Conservation (phyloP, 331 rosid genomes). For the Stylosanthes scabra region DNA sequence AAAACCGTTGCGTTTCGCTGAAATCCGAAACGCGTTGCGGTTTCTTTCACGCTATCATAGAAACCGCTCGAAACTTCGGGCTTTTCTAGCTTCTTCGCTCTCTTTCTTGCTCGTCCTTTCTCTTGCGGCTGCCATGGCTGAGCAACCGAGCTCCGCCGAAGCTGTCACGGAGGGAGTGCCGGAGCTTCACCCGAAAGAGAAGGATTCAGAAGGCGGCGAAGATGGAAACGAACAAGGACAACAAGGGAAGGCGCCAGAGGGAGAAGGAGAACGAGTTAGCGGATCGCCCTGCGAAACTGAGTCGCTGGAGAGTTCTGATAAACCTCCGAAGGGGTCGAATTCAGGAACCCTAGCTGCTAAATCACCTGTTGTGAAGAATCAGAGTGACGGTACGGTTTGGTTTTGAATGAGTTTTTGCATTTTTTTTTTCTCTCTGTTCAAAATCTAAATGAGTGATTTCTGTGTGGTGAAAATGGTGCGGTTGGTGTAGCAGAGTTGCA, state of each 20-base stretch:
- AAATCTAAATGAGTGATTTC: not conserved
- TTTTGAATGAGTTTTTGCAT: not conserved
- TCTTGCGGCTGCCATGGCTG: conserved; percentile 43
- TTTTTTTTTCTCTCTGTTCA: not conserved
- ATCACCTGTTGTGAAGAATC: conserved; percentile 41
- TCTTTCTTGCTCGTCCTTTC: too few relatives aligned
- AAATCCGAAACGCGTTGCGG: conserved; percentile 43
- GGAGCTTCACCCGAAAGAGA: conserved; percentile 6
- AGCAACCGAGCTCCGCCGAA: conserved; percentile 49
- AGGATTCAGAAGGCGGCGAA: conserved; percentile 34
- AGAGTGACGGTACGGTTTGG: conserved; percentile 48
- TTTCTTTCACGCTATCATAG: conserved; percentile 39
- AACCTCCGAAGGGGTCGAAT: conserved; percentile 10
- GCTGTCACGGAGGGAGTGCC: conserved; percentile 45
- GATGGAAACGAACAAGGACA: conserved; percentile 1
- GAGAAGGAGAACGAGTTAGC: conserved; percentile 29
- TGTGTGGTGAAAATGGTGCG: conserved; percentile 28
- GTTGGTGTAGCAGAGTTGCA: conserved; percentile 57
- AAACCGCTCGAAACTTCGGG: conserved; percentile 44
- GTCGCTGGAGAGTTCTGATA: conserved; percentile 27
- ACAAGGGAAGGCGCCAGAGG: conserved; percentile 17
- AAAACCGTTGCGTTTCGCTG: conserved; percentile 49
- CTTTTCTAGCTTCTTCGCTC: conserved; percentile 31
- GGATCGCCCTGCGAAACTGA: conserved; percentile 37
- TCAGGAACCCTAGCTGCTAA: conserved; percentile 75